These are phyloP conservation scores for Collybia sordida DNA, from an alignment of 768 basidiomycete species.

Conservation along the genomic window DNA sequence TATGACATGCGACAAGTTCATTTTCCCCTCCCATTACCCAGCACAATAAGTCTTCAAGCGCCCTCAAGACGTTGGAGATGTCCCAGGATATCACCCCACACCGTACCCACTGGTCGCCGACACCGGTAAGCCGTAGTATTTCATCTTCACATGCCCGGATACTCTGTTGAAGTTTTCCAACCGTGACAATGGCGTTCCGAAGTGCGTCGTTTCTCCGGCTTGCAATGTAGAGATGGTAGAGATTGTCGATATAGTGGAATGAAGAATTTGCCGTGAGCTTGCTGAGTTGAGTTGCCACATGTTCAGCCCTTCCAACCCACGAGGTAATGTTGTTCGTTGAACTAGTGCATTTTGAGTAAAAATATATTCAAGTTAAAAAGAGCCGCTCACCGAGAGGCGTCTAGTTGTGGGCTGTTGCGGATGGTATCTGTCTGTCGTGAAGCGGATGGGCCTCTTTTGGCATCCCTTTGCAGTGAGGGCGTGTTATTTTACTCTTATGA, in stretches of 20 bases:
- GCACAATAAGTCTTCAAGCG: background rate
- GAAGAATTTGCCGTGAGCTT: conserved; percentile 4
- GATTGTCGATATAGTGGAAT: background rate
- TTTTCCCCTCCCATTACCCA: background rate
- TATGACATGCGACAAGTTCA: background rate
- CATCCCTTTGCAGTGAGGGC: no score
- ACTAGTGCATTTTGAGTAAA: no score
- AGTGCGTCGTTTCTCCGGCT: background rate
- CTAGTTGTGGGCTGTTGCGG: no score
- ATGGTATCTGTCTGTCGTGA: no score
- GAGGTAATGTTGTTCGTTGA: no score
- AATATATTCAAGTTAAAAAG: no score
- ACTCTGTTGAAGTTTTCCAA: background rate
- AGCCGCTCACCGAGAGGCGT: no score
- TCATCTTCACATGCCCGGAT: background rate
- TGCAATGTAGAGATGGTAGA: background rate
- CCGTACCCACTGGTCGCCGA: background rate
- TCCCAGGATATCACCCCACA: background rate
- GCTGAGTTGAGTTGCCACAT: background rate
- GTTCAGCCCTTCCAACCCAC: no score
- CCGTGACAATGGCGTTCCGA: background rate
- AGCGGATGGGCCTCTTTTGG: no score
- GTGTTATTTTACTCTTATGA: no score
- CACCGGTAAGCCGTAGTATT: background rate
- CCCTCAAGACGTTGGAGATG: background rate